phyloP scores from a whole-genome alignment of 345 rosid species.

The Anastatica hierochuntica region DNA sequence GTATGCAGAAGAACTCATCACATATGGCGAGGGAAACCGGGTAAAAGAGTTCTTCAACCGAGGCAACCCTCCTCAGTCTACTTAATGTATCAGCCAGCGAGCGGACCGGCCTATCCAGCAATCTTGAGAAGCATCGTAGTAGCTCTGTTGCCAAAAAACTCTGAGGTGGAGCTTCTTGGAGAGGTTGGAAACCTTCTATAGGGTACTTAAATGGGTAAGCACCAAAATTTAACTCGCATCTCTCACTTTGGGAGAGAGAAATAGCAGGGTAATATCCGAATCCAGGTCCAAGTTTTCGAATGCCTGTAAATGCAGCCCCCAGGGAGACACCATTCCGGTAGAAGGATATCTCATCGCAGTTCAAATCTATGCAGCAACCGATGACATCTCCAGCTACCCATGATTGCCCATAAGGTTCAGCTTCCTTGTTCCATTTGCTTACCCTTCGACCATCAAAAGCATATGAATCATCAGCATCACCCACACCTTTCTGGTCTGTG shows the following conservation, averaged over 20 bases:
- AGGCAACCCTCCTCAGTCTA: conserved; percentile 71
- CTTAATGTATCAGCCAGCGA: conserved; percentile 54
- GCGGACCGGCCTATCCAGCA: conserved; percentile 52
- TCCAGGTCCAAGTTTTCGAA: conserved; percentile 72
- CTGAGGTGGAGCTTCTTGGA: conserved; percentile 50
- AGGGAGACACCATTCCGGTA: conserved; percentile 76
- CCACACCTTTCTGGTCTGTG: conserved; percentile 89
- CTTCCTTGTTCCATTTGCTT: conserved; percentile 79
- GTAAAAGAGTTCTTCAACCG: conserved; percentile 55
- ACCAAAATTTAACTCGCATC: conserved; percentile 83
- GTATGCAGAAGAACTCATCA: conserved; percentile 49
- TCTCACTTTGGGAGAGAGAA: conserved; percentile 89
- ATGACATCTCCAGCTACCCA: conserved; percentile 94
- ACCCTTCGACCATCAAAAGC: conserved; percentile 96
- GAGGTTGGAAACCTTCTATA: conserved; percentile 53
- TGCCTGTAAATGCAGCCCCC: conserved; percentile 68
- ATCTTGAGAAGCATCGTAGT: conserved; percentile 65
- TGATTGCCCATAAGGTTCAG: conserved; percentile 69
- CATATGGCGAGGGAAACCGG: conserved; percentile 74
- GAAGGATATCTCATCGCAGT: conserved; percentile 60
- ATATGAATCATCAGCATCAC: conserved; percentile 96
- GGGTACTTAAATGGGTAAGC: conserved; percentile 73
- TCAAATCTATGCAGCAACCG: conserved; percentile 86
- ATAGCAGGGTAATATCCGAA: conserved; percentile 85
- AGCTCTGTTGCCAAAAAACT: conserved; percentile 38